A percentile compares a stretch with the other conserved stretches of the same genome.
Conservation (phyloP, 805 yeast species). For the Pichia nanzhaoensis region DNA sequence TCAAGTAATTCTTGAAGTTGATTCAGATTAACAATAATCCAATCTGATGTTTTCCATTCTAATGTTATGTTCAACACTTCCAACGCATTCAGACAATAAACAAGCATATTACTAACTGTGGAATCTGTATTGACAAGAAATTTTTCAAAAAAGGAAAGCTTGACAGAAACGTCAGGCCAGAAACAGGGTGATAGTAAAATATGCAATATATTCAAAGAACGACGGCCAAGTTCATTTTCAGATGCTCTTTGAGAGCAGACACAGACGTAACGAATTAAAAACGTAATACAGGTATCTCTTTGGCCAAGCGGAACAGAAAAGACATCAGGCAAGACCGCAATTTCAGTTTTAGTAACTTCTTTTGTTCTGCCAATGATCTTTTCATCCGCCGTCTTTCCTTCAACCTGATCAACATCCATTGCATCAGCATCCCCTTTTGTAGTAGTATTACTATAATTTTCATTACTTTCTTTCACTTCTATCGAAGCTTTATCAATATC, state of each 20-base stretch:
- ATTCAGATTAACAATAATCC: slow-evolving; percentile 70
- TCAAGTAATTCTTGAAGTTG: slow-evolving; percentile 70
- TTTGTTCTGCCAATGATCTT: not conserved
- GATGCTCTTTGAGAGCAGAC: slow-evolving; percentile 78
- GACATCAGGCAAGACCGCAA: slow-evolving; percentile 28
- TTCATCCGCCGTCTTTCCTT: not conserved
- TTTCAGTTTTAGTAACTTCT: not conserved
- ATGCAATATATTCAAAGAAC: slow-evolving; percentile 73
- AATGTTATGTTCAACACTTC: slow-evolving; percentile 82
- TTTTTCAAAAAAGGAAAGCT: slow-evolving; percentile 80
- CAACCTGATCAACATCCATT: slow-evolving; percentile 18
- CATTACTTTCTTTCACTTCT: not conserved
- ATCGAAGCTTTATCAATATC: slow-evolving; percentile 5
- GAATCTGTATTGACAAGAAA: slow-evolving; percentile 75
- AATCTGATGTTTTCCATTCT: slow-evolving; percentile 65
- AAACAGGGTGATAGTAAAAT: slow-evolving; percentile 61
- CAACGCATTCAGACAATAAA: slow-evolving; percentile 82
- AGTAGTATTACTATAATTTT: not conserved
- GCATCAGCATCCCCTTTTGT: slow-evolving; percentile 7
- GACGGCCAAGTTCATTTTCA: slow-evolving; percentile 73
- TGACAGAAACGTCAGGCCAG: slow-evolving; percentile 89
- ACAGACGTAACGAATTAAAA: slow-evolving; percentile 81
- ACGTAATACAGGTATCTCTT: slow-evolving; percentile 85
- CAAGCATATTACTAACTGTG: slow-evolving; percentile 58
- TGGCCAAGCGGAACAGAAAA: slow-evolving; percentile 68